These are phyloP conservation scores for Penicillium argentinense DNA, from an alignment of 495 filamentous ascomycete genomes.

Conservation along the genomic window DNA sequence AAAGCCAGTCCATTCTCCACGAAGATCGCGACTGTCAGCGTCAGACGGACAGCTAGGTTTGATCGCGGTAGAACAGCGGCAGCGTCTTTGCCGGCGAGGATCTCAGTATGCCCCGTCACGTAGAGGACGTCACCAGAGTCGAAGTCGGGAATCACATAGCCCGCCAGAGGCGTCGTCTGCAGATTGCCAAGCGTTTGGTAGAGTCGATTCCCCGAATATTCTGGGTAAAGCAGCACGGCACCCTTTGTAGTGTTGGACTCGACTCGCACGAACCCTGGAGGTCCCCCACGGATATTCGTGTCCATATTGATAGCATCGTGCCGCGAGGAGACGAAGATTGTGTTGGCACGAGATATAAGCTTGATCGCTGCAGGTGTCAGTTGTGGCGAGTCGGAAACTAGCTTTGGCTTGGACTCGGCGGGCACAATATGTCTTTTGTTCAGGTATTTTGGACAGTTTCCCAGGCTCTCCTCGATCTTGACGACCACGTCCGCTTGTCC, in stretches of 20 bases:
- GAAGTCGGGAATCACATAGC: constrained; percentile 70
- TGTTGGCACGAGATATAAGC: constrained; percentile 64
- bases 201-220: constrained; percentile 78
- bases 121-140: constrained; percentile 69
- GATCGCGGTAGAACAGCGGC: constrained; percentile 60
- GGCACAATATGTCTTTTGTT: constrained; percentile 67
- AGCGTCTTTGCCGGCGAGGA: constrained; percentile 62
- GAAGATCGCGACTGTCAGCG: constrained; percentile 57
- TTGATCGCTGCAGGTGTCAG: constrained; percentile 49
- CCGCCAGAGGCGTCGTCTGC: constrained; percentile 58
- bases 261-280: constrained; percentile 70
- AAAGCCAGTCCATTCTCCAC: constrained; percentile 66
- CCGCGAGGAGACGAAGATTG: constrained; percentile 73
- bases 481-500: constrained; percentile 63
- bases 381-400: constrained; percentile 47
- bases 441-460: constrained; percentile 83
- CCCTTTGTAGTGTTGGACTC: constrained; percentile 46
- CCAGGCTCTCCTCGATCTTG: constrained; percentile 65
- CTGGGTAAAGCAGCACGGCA: constrained; percentile 65
- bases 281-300: constrained; percentile 78
- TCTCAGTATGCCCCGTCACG: constrained; percentile 62
- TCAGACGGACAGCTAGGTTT: constrained; percentile 69
- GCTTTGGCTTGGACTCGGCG: constrained; percentile 48
- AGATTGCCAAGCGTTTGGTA: constrained; percentile 83
- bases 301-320: constrained; percentile 70